A percentile compares a stretch with the other conserved stretches of the same genome.
Evolutionary conservation across 2,329 filamentous ascomycete species (phyloP).

Genomic region (Colletotrichum eremochloae): DNA sequence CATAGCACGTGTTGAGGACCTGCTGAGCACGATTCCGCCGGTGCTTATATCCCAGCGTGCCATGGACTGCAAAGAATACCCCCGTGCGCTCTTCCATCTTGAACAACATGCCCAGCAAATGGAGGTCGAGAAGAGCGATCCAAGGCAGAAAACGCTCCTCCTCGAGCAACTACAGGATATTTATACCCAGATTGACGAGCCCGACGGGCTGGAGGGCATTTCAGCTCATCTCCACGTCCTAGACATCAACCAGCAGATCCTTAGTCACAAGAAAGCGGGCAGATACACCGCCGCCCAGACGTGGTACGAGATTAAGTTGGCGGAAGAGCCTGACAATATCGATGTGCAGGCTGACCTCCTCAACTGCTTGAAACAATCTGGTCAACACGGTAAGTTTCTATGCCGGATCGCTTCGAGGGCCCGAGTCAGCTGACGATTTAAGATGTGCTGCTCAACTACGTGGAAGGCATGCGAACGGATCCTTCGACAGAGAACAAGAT

Average conservation of each 20-base stretch:
- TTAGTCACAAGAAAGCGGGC: conserved; percentile 93
- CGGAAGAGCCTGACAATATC: conserved; percentile 80
- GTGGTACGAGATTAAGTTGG: conserved; percentile 95
- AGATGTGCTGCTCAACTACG: conserved; percentile 89
- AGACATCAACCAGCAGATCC: conserved; percentile 92
- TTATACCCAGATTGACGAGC: conserved; percentile 97
- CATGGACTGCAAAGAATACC: conserved; percentile 93
- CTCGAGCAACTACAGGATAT: conserved; percentile 89
- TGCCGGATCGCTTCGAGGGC: neutral
- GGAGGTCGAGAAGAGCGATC: conserved; percentile 59
- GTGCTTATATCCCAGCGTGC: conserved; percentile 84
- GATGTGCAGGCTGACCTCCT: conserved; percentile 87
- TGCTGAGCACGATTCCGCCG: conserved; percentile 75
- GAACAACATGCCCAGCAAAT: conserved; percentile 83
- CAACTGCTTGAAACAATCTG: conserved; percentile 92
- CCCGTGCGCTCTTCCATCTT: conserved; percentile 92
- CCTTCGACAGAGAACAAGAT: conserved; percentile 70
- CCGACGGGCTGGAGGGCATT: conserved; percentile 95
- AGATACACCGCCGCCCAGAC: conserved; percentile 95
- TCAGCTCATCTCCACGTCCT: conserved; percentile 87
- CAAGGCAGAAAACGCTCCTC: conserved; percentile 71
- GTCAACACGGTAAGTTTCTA: conserved; percentile 80
- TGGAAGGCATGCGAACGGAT: conserved; percentile 78
- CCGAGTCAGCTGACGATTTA: conserved; percentile 44
- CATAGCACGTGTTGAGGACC: conserved; percentile 62